These are phyloP conservation scores for Borovskyia barvae DNA, from an alignment of 208 protist genomes.

Conservation along the genomic window DNA sequence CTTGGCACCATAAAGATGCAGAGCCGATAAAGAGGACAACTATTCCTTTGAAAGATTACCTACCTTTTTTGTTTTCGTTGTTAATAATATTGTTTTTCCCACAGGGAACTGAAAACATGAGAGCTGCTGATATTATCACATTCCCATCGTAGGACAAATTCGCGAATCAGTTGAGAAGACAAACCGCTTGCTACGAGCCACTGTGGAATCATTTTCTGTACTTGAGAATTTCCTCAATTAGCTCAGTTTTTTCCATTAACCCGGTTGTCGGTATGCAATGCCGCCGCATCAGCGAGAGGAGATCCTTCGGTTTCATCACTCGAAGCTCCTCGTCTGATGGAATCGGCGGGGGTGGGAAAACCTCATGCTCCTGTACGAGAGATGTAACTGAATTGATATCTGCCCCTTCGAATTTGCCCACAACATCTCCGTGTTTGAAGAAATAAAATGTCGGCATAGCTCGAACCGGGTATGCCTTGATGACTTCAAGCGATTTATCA, in stretches of 20 bases:
- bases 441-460: constrained; percentile 73
- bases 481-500: constrained; percentile 44
- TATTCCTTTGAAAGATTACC: too few species aligned
- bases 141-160: too few species aligned
- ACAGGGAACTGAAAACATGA: too few species aligned
- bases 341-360: constrained; percentile 43
- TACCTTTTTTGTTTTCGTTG: too few species aligned
- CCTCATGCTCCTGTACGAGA: constrained; percentile 45
- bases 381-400: constrained; percentile 42
- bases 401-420: constrained; percentile 61
- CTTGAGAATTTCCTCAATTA: constrained; percentile 54
- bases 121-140: too few species aligned
- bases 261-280: constrained; percentile 46
- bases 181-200: too few species aligned
- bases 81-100: too few species aligned
- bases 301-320: constrained; percentile 42
- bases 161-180: too few species aligned
- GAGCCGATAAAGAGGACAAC: too few species aligned
- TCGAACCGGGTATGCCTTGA: constrained; percentile 40
- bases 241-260: constrained; percentile 54
- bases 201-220: constrained; percentile 24
- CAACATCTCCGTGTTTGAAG: constrained; percentile 52
- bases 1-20: too few species aligned
- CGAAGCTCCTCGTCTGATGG: constrained; percentile 50
- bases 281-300: constrained; percentile 49